phyloP scores from a whole-genome alignment of 176 grass and related monocot genomes.

The Calamus simplicifolius region DNA sequence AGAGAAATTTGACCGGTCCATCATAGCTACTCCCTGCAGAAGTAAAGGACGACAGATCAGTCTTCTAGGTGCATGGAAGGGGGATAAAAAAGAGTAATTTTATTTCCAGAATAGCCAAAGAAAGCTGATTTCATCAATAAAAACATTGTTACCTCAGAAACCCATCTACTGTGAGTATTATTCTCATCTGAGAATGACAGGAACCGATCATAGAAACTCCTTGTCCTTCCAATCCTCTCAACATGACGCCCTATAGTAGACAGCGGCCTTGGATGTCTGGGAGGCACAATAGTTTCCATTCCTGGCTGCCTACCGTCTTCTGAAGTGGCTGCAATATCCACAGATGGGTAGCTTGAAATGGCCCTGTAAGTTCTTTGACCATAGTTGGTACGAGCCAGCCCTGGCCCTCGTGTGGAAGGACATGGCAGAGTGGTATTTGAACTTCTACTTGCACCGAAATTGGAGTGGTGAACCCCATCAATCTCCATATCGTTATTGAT shows the following conservation, averaged over 20 bases:
- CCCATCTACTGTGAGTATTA: not conserved
- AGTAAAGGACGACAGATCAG: not conserved
- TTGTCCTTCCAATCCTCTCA: conserved; percentile 7
- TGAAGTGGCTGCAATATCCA: not conserved
- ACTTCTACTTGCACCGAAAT: not conserved
- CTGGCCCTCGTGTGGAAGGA: not conserved
- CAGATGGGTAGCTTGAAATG: not conserved
- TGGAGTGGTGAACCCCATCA: not conserved
- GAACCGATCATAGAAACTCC: not conserved
- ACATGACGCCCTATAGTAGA: not conserved
- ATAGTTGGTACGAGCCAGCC: not conserved
- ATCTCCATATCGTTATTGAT: not conserved
- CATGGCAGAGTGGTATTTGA: no score
- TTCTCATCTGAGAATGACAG: not conserved
- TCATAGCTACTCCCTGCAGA: conserved; percentile 43
- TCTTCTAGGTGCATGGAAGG: no score
- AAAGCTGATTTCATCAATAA: not conserved
- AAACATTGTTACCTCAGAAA: conserved; percentile 6
- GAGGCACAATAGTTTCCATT: not conserved
- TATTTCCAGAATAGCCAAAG: no score
- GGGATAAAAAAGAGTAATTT: no score
- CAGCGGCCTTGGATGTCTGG: not conserved
- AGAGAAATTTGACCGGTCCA: conserved; percentile 25
- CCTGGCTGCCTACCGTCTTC: not conserved
- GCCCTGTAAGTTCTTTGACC: not conserved